Base-by-base conservation (phyloP, 768 basidiomycete species). In the Pleurotus ostreatus region DNA sequence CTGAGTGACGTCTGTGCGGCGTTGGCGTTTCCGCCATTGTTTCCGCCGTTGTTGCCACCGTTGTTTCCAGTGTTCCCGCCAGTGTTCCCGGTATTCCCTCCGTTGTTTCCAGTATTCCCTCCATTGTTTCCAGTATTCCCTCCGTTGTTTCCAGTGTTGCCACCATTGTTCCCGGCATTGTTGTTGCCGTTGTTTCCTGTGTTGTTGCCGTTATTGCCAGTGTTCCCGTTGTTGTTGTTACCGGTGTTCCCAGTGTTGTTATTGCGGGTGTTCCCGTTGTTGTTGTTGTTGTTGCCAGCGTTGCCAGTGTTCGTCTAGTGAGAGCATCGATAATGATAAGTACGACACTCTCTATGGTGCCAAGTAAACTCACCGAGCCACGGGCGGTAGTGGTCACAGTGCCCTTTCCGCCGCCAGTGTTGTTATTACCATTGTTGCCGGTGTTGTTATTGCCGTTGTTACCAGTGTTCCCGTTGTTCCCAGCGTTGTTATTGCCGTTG, bases 1-100 rank as follows among this genome's bases (percentile, higher is more conserved):
- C 72, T 74, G 49, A 75, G 54, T 15, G 75, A 75, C 5, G 65
- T 69, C 62, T 80, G 79, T 16, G 71, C 62, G n/a, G 25, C 40
- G 49, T 49, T 54, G 44, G 40, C 49, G 23, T 44, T 60, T 18
- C 55, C 57, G 25, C 40, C 49, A 52, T 49, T 57, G 25, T 58
- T 57, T 26, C 52, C 43, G 43, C 55, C 39, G 47, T 55, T 46
- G 52, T 16, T 23, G 39, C 16, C 46, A 20, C 55, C 44, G 23
- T 48, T 61, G 18, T 55, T 57, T 7, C 52, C 59, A 45, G 37
- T 57, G 57, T 16, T 61, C 2, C 49, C 49, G 8, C 9, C 22
- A 52, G 38, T 52, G 38, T 25, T 49, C 1, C 30, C 56, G 34
- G 51, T 61, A 55, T 57, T 54, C 25, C 52, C 57, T 26, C 39